Conservation (phyloP, 805 yeast genomes). For the Naumovozyma baii region DNA sequence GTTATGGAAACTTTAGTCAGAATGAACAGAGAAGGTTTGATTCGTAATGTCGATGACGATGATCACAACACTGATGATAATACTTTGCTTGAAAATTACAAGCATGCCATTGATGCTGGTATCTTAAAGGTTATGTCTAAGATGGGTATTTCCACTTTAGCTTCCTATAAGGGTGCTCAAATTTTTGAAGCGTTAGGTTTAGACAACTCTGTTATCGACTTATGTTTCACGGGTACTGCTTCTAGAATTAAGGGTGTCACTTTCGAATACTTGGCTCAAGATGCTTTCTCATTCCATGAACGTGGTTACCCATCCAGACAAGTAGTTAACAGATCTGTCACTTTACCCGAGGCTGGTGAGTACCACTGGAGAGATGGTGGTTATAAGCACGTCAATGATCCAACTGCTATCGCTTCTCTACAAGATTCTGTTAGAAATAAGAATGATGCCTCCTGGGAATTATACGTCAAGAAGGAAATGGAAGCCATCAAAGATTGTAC, state of each 20-base stretch:
- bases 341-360: conserved; percentile 82
- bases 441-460: conserved; percentile 85
- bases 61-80: conserved; percentile 40
- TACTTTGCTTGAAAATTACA: conserved; percentile 65
- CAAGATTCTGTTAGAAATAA: conserved; percentile 98
- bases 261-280: conserved; percentile 92
- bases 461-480: conserved; percentile 79
- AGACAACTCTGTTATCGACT: conserved; percentile 88
- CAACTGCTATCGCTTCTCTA: conserved; percentile 85
- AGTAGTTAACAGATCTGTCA: conserved; percentile 56
- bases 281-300: conserved; percentile 88
- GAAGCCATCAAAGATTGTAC: conserved; percentile 92
- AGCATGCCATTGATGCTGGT: conserved; percentile 80
- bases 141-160: conserved; percentile 97
- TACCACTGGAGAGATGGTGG: conserved; percentile 99
- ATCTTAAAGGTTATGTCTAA: conserved; percentile 95
- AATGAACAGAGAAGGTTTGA: conserved; percentile 72
- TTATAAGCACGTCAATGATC: conserved; percentile 89
- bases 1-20: conserved; percentile 82
- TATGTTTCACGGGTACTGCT: conserved; percentile 95
- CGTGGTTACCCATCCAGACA: conserved; percentile 78
- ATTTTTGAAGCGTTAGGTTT: conserved; percentile 95
- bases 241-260: conserved; percentile 93
- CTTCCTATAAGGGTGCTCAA: conserved; percentile 98
- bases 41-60: conserved; percentile 38